These are phyloP conservation scores for Apiotrichum sp. DNA, from an alignment of 1,284 basidiomycete species.

Conservation along the genomic window DNA sequence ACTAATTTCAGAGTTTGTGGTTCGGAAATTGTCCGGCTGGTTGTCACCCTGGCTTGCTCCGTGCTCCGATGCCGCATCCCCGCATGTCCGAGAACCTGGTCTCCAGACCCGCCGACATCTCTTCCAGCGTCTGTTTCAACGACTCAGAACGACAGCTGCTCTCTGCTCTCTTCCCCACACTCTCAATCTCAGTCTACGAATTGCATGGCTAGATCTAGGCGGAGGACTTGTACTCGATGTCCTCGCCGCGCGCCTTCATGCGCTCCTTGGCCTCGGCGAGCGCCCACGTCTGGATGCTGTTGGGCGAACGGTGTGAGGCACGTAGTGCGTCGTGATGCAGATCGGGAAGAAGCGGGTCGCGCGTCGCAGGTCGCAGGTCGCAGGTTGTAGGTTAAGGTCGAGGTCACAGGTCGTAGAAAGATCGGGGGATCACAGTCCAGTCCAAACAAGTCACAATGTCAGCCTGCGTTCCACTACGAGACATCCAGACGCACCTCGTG, in stretches of 20 bases:
- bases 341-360: no score
- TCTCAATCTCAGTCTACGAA: background rate
- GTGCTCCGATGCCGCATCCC: no score
- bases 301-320: background rate
- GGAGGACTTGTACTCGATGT: conserved; percentile 64
- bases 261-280: conserved; percentile 76
- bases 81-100: background rate
- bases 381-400: no score
- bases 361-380: no score
- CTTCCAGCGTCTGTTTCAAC: background rate
- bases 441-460: no score
- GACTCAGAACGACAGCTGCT: background rate
- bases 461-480: no score
- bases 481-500: conserved; percentile 62
- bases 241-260: conserved; percentile 82
- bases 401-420: no score
- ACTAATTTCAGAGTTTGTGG: background rate
- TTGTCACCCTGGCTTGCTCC: no score
- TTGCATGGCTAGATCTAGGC: conserved; percentile 1
- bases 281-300: conserved; percentile 83
- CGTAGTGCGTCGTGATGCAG: no score
- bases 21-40: no score
- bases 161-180: background rate
- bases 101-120: no score
- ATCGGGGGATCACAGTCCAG: no score